A percentile compares a stretch with the other conserved stretches of the same genome.
These are phyloP conservation scores for Saccharomycopsis olivae DNA, from an alignment of 805 yeast genomes.

Conservation along the genomic window DNA sequence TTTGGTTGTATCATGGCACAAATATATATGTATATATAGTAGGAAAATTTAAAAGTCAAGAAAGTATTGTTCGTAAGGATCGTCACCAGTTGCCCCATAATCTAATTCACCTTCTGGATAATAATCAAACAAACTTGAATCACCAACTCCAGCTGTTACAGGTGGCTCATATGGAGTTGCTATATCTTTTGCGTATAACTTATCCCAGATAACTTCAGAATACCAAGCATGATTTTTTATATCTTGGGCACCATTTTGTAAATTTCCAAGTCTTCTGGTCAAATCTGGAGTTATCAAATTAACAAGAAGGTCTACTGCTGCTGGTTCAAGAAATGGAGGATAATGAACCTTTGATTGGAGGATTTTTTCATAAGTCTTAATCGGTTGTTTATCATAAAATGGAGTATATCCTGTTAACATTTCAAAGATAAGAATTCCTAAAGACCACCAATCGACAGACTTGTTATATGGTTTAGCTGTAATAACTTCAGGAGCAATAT, in stretches of 20 bases:
- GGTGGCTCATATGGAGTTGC: constrained; percentile 98
- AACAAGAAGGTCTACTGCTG: constrained; percentile 62
- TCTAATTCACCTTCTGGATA: constrained; percentile 81
- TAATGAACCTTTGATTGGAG: constrained; percentile 67
- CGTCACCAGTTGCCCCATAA: constrained; percentile 67
- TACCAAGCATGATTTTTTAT: constrained; percentile 88
- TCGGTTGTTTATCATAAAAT: constrained; percentile 83
- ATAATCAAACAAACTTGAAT: constrained; percentile 70
- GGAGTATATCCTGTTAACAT: constrained; percentile 96
- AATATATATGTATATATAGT: no score
- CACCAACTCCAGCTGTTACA: constrained; percentile 88
- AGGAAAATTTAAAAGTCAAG: constrained; percentile 40
- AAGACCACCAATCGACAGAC: constrained; percentile 97
- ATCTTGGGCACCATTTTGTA: constrained; percentile 77
- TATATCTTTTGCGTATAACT: constrained; percentile 69
- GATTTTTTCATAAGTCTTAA: constrained; percentile 91
- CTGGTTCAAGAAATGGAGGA: constrained; percentile 68
- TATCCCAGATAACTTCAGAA: constrained; percentile 87
- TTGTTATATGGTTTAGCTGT: constrained; percentile 91
- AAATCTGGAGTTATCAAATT: constrained; percentile 75
- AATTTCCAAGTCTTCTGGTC: constrained; percentile 75
- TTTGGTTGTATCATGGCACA: neutral
- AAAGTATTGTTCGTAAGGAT: constrained; percentile 58
- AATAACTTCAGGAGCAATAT: constrained; percentile 93
- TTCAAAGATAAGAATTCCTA: constrained; percentile 84